Evolutionary conservation across 768 basidiomycete species (phyloP).

Genomic region (Boletus sp.): DNA sequence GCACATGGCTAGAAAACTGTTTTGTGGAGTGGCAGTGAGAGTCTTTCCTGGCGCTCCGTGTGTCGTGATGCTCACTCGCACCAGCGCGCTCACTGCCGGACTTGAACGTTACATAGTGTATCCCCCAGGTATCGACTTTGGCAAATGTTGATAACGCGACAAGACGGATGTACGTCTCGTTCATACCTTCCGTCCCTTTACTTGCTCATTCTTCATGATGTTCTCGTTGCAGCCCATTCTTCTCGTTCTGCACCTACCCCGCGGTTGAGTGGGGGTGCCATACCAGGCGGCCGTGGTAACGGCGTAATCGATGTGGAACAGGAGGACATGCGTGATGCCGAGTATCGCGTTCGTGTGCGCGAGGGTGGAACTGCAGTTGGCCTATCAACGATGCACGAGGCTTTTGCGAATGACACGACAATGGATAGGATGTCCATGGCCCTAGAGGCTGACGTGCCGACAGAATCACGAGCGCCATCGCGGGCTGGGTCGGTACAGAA

Average conservation of each 20-base stretch:
- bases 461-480: background rate
- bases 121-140: constrained; percentile 67
- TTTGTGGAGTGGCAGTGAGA: constrained; percentile 67
- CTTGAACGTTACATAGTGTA: constrained; percentile 68
- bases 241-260: no score
- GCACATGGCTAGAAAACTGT: no score
- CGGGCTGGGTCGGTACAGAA: constrained; percentile 10
- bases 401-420: background rate
- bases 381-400: background rate
- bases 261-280: no score
- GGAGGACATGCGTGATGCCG: no score
- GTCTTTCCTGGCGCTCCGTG: background rate
- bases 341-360: background rate
- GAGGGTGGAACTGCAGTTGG: no score
- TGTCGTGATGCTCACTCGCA: background rate
- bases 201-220: background rate
- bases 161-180: constrained; percentile 13
- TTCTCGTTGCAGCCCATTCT: background rate
- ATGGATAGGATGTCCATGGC: background rate
- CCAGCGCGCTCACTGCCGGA: constrained; percentile 53
- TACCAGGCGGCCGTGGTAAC: constrained; percentile 30
- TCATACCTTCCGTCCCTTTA: background rate
- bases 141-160: constrained; percentile 32
- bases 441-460: background rate
- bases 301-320: constrained; percentile 22